Conservation (phyloP, 805 yeast species). For the Candida incommunis region DNA sequence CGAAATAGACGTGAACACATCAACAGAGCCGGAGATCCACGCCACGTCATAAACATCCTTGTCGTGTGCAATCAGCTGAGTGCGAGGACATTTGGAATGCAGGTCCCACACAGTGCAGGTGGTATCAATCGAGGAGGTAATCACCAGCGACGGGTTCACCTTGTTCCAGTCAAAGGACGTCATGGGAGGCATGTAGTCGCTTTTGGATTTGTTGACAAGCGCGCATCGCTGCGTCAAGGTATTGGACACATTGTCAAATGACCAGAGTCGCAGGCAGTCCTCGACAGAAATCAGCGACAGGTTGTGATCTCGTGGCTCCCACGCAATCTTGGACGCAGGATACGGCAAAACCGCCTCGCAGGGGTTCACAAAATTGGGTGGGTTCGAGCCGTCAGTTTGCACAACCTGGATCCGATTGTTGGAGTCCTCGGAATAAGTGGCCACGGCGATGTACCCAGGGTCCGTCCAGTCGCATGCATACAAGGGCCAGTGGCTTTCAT, state of each 20-base stretch:
- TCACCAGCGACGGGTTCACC: constrained; percentile 50
- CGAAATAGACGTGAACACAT: constrained; percentile 83
- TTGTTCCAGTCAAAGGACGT: constrained; percentile 91
- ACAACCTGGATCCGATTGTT: constrained; percentile 40
- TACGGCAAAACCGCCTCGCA: constrained; percentile 40
- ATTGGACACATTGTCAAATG: constrained; percentile 25
- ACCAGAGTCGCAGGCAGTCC: constrained; percentile 58
- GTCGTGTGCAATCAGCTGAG: constrained; percentile 94
- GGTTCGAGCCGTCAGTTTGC: constrained; percentile 9
- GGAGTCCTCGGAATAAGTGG: constrained; percentile 70
- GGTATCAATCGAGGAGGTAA: constrained; percentile 85
- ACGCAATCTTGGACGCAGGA: constrained; percentile 58
- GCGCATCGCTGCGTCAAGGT: constrained; percentile 27
- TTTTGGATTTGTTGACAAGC: constrained; percentile 27
- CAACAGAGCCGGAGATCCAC: constrained; percentile 57
- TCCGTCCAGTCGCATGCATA: constrained; percentile 40
- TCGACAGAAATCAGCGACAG: constrained; percentile 53
- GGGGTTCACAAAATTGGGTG: constrained; percentile 10
- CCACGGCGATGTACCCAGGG: constrained; percentile 37
- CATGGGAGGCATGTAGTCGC: constrained; percentile 54
- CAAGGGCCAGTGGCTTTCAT: constrained; percentile 36
- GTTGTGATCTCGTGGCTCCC: constrained; percentile 42
- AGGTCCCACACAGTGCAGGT: constrained; percentile 97
- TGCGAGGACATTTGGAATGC: constrained; percentile 53
- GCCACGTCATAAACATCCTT: constrained; percentile 88